Conservation (phyloP, 75 land plant genomes). For the Isoetes taiwanensis region DNA sequence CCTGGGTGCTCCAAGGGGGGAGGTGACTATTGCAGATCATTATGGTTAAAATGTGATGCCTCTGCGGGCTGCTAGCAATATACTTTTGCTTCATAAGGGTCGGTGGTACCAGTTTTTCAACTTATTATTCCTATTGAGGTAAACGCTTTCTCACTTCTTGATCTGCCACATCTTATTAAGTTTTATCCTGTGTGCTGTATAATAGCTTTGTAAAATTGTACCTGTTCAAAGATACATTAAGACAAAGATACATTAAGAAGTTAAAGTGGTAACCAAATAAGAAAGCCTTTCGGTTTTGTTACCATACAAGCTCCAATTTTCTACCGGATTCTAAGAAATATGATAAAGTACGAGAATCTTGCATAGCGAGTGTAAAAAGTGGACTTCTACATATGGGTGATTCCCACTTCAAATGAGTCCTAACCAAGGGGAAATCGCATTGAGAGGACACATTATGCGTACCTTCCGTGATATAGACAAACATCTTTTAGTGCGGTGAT, state of each 20-base stretch:
- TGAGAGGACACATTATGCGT: too few species aligned
- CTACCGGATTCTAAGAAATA: too few species aligned
- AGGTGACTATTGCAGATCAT: conserved; percentile 53
- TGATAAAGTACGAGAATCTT: too few species aligned
- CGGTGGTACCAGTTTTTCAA: conserved; percentile 48
- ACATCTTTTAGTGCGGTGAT: too few species aligned
- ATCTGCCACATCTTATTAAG: background rate
- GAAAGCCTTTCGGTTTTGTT: conserved; percentile 42
- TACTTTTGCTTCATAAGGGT: conserved; percentile 80
- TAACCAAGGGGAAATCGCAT: too few species aligned
- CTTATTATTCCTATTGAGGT: conserved; percentile 80
- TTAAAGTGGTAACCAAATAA: conserved; percentile 36
- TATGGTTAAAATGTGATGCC: conserved; percentile 26
- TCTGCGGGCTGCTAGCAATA: conserved; percentile 24
- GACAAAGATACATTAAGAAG: too few species aligned
- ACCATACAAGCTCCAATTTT: too few species aligned
- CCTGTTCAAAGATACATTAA: conserved; percentile 67
- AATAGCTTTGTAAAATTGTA: conserved; percentile 61
- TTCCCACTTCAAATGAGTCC: too few species aligned
- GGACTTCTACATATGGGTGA: too few species aligned
- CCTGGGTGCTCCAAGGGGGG: conserved; percentile 12
- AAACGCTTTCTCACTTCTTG: background rate
- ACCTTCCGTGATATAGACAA: too few species aligned
- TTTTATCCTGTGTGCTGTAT: background rate
- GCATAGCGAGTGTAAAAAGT: too few species aligned